Evolutionary conservation across 768 basidiomycete genomes (phyloP).

Genomic region (Xerocomellus amylosporus): DNA sequence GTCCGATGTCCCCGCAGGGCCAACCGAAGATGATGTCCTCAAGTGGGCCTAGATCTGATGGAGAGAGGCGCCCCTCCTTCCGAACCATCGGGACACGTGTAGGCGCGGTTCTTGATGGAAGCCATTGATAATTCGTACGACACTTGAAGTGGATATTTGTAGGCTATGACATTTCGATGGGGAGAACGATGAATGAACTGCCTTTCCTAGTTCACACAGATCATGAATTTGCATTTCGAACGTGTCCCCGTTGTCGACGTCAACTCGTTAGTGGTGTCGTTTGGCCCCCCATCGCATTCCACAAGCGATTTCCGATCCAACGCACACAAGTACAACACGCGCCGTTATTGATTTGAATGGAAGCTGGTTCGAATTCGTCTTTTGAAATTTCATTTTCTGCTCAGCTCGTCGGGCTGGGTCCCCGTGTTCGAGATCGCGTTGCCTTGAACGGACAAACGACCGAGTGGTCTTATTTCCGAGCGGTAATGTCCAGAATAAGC

Average conservation of each 20-base stretch:
- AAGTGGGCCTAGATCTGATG: slow-evolving; percentile 38
- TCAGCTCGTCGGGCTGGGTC: not conserved
- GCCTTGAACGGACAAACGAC: not conserved
- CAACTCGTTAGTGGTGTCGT: not conserved
- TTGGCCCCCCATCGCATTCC: not conserved
- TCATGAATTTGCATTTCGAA: slow-evolving; percentile 16
- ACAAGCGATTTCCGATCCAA: slow-evolving; percentile 9
- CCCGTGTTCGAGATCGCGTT: not conserved
- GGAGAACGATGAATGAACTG: not conserved
- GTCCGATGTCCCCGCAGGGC: slow-evolving; percentile 48
- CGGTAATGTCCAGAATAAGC: slow-evolving; percentile 26
- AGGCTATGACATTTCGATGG: not conserved
- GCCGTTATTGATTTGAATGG: slow-evolving; percentile 13
- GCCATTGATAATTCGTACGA: not conserved
- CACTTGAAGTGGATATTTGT: slow-evolving; percentile 5
- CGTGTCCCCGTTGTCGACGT: not conserved
- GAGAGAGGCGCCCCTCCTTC: not conserved
- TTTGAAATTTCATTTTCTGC: slow-evolving; percentile 14
- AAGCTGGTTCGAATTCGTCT: slow-evolving; percentile 8
- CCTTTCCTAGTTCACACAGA: slow-evolving; percentile 10
- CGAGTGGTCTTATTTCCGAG: slow-evolving; percentile 15
- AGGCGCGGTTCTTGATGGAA: slow-evolving; percentile 7
- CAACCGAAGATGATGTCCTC: slow-evolving; percentile 42
- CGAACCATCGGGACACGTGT: slow-evolving; percentile 2
- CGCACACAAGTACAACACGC: not conserved